Evolutionary conservation across 768 basidiomycete genomes (phyloP), one percentile per base, ranked within the genome.

Genomic region (Suillus alpinus): DNA sequence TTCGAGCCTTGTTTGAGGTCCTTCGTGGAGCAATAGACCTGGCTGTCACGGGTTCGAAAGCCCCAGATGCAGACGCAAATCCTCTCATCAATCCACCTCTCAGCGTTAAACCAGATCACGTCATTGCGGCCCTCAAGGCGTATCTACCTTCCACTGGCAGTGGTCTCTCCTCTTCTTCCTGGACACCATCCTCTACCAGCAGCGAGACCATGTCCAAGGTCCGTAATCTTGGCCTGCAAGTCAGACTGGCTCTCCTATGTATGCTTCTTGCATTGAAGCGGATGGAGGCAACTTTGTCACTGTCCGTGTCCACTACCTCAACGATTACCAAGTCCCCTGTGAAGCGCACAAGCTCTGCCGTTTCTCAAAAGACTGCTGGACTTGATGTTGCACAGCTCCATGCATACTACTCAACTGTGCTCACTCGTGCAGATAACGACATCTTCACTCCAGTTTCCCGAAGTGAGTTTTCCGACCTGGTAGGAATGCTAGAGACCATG

Each of bases 11-110:
- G 2, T 88, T 95, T 59, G 91, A 92, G 69, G 89, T 94, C 13
- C 79, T 92, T 10, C 83, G 92, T 34, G 84, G 87, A 12, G 89
- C 92, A 8, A 90, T 95, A 65, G 89, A 92, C 65, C 73, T 87
- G 14, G 86, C 87, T 0, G 75, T 82, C n/a, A 75, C 73, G 29
- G 68, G 70, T 50, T 63, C 68, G 14, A 65, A 66, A 14, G 57
- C 58, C 1, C 1, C 59, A 29, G 41, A 63, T 34, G 40, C 58
- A 52, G 68, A 67, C 20, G 58, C 68, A 61, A 69, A 66, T 43
- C 74, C 62, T 26, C 73, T 73, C 57, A 69, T 69, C 2, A 66
- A 76, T 2, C 65, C 79, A 1, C 69, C 81, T 0, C 78, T 76
- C 1, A 59, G 73, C 5, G 83, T 93, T 31, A 83, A 84, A 0